phyloP scores from a whole-genome alignment of 495 filamentous ascomycete species.

The Daldinia concentrica region DNA sequence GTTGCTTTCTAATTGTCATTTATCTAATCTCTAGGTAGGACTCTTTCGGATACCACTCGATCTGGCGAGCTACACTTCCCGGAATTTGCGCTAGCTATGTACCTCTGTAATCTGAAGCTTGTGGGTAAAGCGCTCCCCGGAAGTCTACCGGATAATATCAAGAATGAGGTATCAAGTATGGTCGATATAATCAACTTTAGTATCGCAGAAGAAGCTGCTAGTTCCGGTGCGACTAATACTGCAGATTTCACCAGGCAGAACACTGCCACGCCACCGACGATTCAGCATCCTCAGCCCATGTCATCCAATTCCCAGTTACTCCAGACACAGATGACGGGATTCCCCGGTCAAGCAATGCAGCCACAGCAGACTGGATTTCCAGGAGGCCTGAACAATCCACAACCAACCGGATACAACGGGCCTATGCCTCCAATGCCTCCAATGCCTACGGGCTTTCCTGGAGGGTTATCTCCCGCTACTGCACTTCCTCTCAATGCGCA shows the following conservation, averaged over 20 bases:
- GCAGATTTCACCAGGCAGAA: conserved; percentile 80
- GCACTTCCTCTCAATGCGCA: conserved; percentile 81
- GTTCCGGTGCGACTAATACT: conserved; percentile 68
- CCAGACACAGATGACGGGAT: conserved; percentile 76
- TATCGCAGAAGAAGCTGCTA: conserved; percentile 77
- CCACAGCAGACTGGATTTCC: conserved; percentile 67
- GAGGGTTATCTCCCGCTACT: conserved; percentile 69
- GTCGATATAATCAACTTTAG: conserved; percentile 99
- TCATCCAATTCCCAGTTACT: conserved; percentile 80
- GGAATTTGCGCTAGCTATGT: conserved; percentile 98
- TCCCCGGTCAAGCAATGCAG: conserved; percentile 59
- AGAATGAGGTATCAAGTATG: conserved; percentile 99
- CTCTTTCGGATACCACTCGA: conserved; percentile 95
- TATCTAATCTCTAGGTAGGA: conserved; percentile 62
- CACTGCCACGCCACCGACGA: conserved; percentile 71
- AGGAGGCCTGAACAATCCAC: conserved; percentile 56
- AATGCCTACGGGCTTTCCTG: conserved; percentile 86
- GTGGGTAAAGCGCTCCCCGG: conserved; percentile 83
- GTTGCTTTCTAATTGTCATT: not conserved
- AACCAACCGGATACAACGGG: conserved; percentile 72
- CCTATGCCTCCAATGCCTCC: conserved; percentile 92
- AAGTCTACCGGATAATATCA: conserved; percentile 80
- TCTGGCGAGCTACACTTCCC: conserved; percentile 97
- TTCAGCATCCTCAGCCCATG: conserved; percentile 88
- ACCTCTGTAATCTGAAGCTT: conserved; percentile 93